Evolutionary conservation across 805 yeast species (phyloP), one percentile per base, ranked within the genome.

Genomic region (Tanozyma kutaoensis): DNA sequence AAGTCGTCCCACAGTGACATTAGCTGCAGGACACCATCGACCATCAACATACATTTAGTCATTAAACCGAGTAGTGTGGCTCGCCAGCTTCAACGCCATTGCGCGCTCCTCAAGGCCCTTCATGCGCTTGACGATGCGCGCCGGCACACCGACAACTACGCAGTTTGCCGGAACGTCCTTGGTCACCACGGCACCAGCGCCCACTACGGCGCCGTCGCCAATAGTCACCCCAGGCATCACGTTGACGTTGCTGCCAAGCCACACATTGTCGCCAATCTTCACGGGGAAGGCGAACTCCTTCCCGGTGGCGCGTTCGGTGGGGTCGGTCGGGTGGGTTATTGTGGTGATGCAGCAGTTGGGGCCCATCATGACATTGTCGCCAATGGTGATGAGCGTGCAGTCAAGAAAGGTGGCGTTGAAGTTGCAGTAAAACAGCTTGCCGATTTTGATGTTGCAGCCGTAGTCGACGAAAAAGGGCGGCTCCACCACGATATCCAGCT

Each of bases 151-250:
- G n/a, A 56, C 76, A 10, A 66, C 76, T 12, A 76, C 66, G 0
- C 66, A 52, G 31, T 61, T 52, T 3, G 66, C 52, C n/a, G 78
- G 76, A 16, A 76, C 64, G 32, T 63, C 69, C 29, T 55, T 67
- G 12, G 65, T 61, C 14, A 78, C 82, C 3, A 75, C 73, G 6
- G 76, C 52, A 4, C 81, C 82, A 3, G 85, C 81, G 3, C 76
- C 86, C 23, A 77, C 57, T 2, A 72, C 70, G 4, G 63, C 60
- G 8, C 68, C 66, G 26, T 69, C 67, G 10, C 85, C 86, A 24
- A 77, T 59, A 1, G 64, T 68, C 8, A 73, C 75, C 7, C 85
- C 86, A 2, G 80, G 78, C 27, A 76, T 46, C 7, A 78, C 59
- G 1, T 55, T 52, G 11, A 53, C 69, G 22, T 59, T 57, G 1